phyloP scores from a whole-genome alignment of 2,329 filamentous ascomycete species.

The Colletotrichum sp. region DNA sequence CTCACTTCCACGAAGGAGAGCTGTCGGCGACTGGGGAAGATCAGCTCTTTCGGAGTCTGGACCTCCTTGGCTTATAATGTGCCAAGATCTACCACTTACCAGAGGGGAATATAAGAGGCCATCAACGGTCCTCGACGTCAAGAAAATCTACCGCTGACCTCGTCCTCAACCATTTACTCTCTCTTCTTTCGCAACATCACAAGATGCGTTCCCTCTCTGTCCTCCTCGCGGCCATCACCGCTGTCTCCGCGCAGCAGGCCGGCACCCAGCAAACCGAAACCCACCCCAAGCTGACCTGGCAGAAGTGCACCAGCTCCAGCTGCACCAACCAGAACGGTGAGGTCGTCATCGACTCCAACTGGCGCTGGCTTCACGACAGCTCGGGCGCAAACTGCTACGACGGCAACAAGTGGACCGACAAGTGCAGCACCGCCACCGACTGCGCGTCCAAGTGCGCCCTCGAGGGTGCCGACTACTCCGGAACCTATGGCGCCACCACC shows the following conservation, averaged over 20 bases:
- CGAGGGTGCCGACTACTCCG: conserved; percentile 50
- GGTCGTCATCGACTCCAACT: conserved; percentile 57
- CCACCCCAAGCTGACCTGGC: conserved; percentile 29
- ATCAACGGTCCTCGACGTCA: background rate
- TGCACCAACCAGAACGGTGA: conserved; percentile 46
- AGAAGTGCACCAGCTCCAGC: conserved; percentile 26
- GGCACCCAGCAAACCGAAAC: conserved; percentile 27
- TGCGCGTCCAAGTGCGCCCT: conserved; percentile 51
- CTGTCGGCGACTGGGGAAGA: background rate
- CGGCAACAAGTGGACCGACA: conserved; percentile 42
- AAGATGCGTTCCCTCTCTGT: conserved; percentile 3
- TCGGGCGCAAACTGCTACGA: conserved; percentile 53
- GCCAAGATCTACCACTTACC: background rate
- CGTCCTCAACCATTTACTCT: background rate
- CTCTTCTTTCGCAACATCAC: background rate
- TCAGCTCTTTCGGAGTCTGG: background rate
- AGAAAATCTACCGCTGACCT: background rate
- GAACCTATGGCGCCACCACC: conserved; percentile 53
- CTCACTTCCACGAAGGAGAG: background rate
- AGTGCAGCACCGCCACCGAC: conserved; percentile 42
- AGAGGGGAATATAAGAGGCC: background rate
- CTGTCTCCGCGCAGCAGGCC: conserved; percentile 25
- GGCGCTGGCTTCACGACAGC: conserved; percentile 55
- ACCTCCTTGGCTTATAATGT: background rate
- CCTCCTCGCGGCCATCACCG: conserved; percentile 22